Conservation (phyloP, 78 protist species). For the Creolimax fragrantissima region DNA sequence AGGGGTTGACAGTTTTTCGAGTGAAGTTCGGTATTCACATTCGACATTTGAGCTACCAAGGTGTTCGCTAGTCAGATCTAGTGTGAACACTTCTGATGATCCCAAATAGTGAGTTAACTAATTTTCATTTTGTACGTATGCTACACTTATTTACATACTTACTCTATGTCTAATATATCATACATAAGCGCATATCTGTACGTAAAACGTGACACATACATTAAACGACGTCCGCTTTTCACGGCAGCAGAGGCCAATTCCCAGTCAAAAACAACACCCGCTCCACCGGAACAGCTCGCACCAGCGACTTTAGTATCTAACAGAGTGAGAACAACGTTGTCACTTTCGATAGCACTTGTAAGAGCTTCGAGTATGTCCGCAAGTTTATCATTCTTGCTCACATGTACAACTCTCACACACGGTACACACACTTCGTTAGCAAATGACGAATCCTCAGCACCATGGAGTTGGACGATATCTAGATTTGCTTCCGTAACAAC, state of each 20-base stretch:
- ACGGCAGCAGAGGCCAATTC: neutral
- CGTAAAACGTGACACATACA: neutral
- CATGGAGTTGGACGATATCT: constrained; percentile 28
- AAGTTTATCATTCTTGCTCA: neutral
- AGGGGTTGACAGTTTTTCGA: no score
- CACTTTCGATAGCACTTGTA: neutral
- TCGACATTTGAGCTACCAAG: no score
- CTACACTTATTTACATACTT: no score
- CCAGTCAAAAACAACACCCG: constrained; percentile 16
- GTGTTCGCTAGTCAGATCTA: no score
- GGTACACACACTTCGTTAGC: neutral
- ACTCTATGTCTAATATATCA: no score
- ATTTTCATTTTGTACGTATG: no score
- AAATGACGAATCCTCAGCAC: neutral
- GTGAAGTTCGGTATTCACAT: no score
- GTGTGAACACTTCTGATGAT: no score
- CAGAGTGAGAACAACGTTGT: neutral
- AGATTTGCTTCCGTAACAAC: neutral
- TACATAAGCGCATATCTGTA: no score
- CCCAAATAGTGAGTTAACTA: no score
- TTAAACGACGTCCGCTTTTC: neutral
- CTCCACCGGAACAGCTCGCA: neutral
- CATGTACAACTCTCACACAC: neutral
- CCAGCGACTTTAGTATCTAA: neutral
- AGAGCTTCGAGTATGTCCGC: neutral